Evolutionary conservation across 2,329 filamentous ascomycete genomes (phyloP), one percentile per base, ranked within the genome.

Genomic region (Ceratocystis variospora): DNA sequence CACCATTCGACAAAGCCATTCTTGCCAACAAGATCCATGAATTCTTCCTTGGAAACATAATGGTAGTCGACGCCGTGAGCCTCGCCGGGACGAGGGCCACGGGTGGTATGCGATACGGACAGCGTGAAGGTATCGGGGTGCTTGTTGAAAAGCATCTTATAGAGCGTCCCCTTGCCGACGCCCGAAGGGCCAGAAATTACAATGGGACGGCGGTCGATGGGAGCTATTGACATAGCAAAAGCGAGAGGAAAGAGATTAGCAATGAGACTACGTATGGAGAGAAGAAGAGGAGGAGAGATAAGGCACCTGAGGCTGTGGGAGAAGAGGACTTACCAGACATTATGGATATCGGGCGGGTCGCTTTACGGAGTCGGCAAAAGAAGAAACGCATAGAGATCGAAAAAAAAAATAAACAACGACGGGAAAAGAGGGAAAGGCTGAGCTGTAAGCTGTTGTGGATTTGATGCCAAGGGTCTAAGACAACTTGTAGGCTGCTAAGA

Each of bases 121-220:
- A 84, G 79, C 25, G 78, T 75, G 72, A 83, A 82, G 70, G 73
- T 75, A 66, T 80, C 77, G 15, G 79, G 79, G 74, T 82, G 77
- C 67, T 72, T 71, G 50, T 81, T 78, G 74, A 90, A 87, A 62
- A 93, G 84, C 61, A 83, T 80, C 72, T 85, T 85, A 75, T 89
- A 86, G 68, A 93, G 84, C 12, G 89, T 93, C 71, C 87, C 88
- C 77, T 94, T 94, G 71, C 89, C 89, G 61, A 89, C 84, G 74
- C 89, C 89, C 10, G 84, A 88, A 69, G 89, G 89, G 66, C 89
- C 89, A 62, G 86, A 90, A 75, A 94, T 87, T 71, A 94, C 85
- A 72, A 93, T 80, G 15, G 88, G 88, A 41, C 83, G 82, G 70
- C 76, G 76, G 72, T 83, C 80, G 65, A 76, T 69, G n/a, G 79